Evolutionary conservation across 2,329 filamentous ascomycete genomes (phyloP), one percentile per base, ranked within the genome.

Genomic region (Hypoxylon sp.): DNA sequence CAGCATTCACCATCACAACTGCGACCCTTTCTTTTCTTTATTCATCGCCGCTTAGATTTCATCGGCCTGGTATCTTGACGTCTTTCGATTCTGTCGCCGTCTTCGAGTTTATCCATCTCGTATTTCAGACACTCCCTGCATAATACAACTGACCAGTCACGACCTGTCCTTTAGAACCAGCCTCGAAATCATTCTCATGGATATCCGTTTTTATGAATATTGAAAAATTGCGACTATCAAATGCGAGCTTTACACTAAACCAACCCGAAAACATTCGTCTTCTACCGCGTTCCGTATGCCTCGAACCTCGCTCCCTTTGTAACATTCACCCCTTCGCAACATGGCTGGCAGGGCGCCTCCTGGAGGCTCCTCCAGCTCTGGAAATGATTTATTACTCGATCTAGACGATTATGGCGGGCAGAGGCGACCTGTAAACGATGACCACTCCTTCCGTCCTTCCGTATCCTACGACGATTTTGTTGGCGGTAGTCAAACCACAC

Each of bases 401-500:
- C 84, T 93, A 71, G 89, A 92, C 76, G 86, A 90, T 63, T 97
- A 98, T 81, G 89, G 87, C 78, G 86, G 93, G 69, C 91, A 94
- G 79, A 88, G 89, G 63, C 91, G 94, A 53, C 88, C 91, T n/a
- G 83, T 92, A 67, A 91, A 91, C 79, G 94, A 97, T 79, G 91
- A 97, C 72, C 85, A 89, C 50, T 87, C 87, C 68, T 82, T 89
- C 63, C 91, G 95, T 72, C 93, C 94, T 57, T 98, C 94, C 25
- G 90, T 95, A 57, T 97, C 94, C 64, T 98, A 98, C 81, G 95
- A 98, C 84, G 92, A 96, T 75, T 98, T 98, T 79, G 91, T 98
- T 69, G 95, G 95, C 70, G 89, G 85, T 53, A 83, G 83, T 70
- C 84, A 83, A 67, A 82, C 85, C 65, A 80, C 84, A 58, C 83